phyloP scores from a whole-genome alignment of 2,329 filamentous ascomycete species.

The Fusarium humuli region DNA sequence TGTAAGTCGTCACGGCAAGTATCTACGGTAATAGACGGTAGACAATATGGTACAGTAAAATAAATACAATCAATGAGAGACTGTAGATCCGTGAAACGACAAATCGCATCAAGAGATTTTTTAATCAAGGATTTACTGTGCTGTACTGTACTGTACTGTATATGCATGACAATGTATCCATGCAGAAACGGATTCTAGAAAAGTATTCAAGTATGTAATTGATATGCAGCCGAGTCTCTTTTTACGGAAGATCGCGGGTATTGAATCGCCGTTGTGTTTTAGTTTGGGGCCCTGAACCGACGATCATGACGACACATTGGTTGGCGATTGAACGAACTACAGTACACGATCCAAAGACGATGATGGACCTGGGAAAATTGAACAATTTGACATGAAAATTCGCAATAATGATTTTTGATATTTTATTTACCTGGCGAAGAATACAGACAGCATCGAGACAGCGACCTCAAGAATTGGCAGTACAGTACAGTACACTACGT shows the following conservation, averaged over 20 bases:
- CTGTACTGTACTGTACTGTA: background rate
- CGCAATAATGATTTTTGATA: background rate
- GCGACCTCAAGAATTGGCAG: background rate
- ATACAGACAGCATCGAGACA: background rate
- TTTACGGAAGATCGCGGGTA: conserved; percentile 28
- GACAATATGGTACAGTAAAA: background rate
- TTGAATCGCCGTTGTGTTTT: conserved; percentile 19
- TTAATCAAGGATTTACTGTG: background rate
- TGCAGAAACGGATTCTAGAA: conserved; percentile 14
- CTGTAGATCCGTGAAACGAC: background rate
- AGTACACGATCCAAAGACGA: conserved; percentile 5
- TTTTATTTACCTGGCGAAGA: background rate
- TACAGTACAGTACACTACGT: background rate
- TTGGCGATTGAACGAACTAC: conserved; percentile 18
- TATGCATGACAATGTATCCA: conserved; percentile 8
- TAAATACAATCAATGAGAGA: background rate
- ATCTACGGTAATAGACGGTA: conserved; percentile 29
- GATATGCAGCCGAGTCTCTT: conserved; percentile 25
- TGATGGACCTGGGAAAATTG: background rate
- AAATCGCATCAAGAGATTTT: conserved; percentile 2
- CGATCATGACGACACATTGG: conserved; percentile 45
- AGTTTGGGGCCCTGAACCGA: conserved; percentile 16
- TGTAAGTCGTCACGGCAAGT: conserved; percentile 5
- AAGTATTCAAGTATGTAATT: conserved; percentile 20
- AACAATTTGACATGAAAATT: background rate